phyloP scores from a whole-genome alignment of 1,284 basidiomycete genomes.

The Grifola frondosa region DNA sequence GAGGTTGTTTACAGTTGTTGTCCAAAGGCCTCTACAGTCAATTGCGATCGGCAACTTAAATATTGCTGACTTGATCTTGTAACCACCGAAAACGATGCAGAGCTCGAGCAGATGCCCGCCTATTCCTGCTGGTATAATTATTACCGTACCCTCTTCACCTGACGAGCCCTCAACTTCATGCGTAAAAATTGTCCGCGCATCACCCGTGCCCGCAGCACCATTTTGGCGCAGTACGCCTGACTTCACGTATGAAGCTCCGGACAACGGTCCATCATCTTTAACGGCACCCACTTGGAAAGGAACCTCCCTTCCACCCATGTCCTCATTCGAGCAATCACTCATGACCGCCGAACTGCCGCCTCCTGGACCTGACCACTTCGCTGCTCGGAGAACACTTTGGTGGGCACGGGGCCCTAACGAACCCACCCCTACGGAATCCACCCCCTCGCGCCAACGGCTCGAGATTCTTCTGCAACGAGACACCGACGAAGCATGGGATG shows the following conservation, averaged over 20 bases:
- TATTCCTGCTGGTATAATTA: conserved; percentile 18
- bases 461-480: conserved; percentile 50
- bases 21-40: background rate
- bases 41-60: too few relatives aligned
- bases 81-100: too few relatives aligned
- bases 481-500: conserved; percentile 54
- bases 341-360: conserved; percentile 44
- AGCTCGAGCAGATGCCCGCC: too few relatives aligned
- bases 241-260: conserved; percentile 13
- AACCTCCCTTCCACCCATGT: conserved; percentile 4
- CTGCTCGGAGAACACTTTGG: conserved; percentile 63
- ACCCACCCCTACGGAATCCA: conserved; percentile 25
- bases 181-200: conserved; percentile 3
- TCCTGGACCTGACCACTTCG: conserved; percentile 63
- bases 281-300: conserved; percentile 5
- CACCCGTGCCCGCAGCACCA: background rate
- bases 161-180: conserved; percentile 14
- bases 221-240: conserved; percentile 4
- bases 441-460: conserved; percentile 47
- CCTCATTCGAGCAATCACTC: conserved; percentile 41
- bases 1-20: conserved; percentile 4
- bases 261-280: conserved; percentile 6
- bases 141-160: conserved; percentile 29
- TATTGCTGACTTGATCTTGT: too few relatives aligned
- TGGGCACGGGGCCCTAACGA: conserved; percentile 31